Percentiles rank a stretch among this genome's conserved stretches.
Conservation (phyloP, 331 rosid genomes). For the Erythrophleum ivorense region DNA sequence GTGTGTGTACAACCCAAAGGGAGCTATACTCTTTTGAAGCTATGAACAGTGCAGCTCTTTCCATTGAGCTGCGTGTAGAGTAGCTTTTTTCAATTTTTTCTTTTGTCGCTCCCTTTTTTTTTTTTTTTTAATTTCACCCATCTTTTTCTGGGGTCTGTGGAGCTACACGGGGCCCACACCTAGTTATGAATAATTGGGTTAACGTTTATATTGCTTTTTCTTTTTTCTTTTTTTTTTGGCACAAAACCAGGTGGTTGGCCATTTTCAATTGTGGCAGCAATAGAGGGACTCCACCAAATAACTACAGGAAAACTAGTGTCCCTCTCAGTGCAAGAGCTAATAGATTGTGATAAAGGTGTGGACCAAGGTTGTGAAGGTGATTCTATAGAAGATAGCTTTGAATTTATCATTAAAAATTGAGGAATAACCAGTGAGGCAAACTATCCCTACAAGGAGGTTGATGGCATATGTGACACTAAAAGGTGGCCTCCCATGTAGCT, state of each 20-base stretch:
- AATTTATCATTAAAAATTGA: constrained; percentile 10
- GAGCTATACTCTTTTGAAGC: too few relatives aligned
- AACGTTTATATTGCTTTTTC: too few relatives aligned
- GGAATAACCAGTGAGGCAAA: constrained; percentile 6
- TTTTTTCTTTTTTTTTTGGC: background rate
- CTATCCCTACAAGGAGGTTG: background rate
- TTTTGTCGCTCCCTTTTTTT: too few relatives aligned
- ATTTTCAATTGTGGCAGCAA: background rate
- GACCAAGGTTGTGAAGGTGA: background rate
- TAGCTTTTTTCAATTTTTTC: too few relatives aligned
- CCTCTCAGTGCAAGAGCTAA: background rate
- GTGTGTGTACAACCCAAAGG: too few relatives aligned
- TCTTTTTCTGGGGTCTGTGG: too few relatives aligned
- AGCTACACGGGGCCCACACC: too few relatives aligned
- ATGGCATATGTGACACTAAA: background rate
- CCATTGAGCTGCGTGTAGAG: too few relatives aligned
- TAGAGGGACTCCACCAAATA: background rate
- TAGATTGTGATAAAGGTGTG: constrained; percentile 10
- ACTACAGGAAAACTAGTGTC: background rate
- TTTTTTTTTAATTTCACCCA: too few relatives aligned
- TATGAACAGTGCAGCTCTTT: too few relatives aligned
- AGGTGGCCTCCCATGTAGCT: background rate
- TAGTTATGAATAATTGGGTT: background rate
- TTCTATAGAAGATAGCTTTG: background rate
- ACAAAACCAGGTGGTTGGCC: background rate